These are phyloP conservation scores for Fusarium pininemorale DNA, from an alignment of 2,329 filamentous ascomycete species.

Conservation along the genomic window DNA sequence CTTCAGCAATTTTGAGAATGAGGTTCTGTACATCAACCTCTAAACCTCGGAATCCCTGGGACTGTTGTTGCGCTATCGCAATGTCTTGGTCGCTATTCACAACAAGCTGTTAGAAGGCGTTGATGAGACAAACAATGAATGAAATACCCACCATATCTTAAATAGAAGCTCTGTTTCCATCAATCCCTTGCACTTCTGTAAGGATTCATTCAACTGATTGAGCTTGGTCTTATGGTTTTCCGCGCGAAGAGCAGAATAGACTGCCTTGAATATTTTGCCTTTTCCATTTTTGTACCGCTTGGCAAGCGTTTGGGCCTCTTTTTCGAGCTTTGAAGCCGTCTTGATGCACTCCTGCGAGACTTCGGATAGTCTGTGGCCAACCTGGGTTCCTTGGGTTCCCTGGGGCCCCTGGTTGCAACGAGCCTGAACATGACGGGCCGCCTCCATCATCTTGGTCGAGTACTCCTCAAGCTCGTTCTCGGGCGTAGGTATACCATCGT, in stretches of 20 bases:
- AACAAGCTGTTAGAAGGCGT: accelerated
- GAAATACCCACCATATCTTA: not conserved
- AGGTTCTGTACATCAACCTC: not conserved
- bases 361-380: no score
- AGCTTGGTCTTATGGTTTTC: accelerated
- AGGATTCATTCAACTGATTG: accelerated
- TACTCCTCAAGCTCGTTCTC: not conserved
- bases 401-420: no score
- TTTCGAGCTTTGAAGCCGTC: no score
- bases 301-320: no score
- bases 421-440: not conserved
- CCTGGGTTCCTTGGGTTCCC: no score
- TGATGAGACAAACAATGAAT: not conserved
- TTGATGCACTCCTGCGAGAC: no score
- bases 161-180: not conserved
- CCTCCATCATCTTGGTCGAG: not conserved
- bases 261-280: not conserved
- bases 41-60: not conserved
- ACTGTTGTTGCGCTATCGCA: not conserved
- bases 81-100: accelerated
- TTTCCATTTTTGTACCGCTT: no score
- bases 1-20: not conserved
- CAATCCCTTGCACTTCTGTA: not conserved
- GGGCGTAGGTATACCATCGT: not conserved
- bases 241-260: not conserved